Percentiles rank a stretch among this genome's conserved stretches.
These are phyloP conservation scores for Claviceps pazoutovae DNA, from an alignment of 2,329 filamentous ascomycete genomes.

Conservation along the genomic window DNA sequence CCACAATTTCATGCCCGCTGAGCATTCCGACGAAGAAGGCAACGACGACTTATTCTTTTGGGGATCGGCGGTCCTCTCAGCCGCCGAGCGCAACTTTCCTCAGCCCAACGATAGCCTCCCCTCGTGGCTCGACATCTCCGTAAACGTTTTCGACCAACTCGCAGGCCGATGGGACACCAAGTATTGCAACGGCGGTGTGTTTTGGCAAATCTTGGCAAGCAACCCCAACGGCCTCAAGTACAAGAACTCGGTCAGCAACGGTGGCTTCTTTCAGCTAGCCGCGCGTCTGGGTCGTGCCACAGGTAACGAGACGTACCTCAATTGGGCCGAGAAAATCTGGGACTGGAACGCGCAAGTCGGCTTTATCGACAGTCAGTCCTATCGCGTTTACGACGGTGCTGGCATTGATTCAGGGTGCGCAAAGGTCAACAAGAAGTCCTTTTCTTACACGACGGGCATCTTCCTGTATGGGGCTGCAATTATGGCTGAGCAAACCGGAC, in stretches of 20 bases:
- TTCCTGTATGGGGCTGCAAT: slow-evolving; percentile 51
- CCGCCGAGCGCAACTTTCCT: slow-evolving; percentile 54
- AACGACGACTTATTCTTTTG: slow-evolving; percentile 69
- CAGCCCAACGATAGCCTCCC: slow-evolving; percentile 42
- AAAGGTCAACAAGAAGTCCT: slow-evolving; percentile 38
- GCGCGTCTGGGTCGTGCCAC: slow-evolving; percentile 61
- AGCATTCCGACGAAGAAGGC: slow-evolving; percentile 45
- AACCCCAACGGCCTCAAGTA: slow-evolving; percentile 66
- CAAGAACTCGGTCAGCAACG: slow-evolving; percentile 73
- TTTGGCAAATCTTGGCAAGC: slow-evolving; percentile 68
- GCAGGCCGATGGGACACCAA: slow-evolving; percentile 54
- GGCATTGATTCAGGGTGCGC: slow-evolving; percentile 39
- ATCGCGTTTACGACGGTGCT: slow-evolving; percentile 50
- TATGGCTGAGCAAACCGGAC: slow-evolving; percentile 45
- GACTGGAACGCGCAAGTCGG: slow-evolving; percentile 47
- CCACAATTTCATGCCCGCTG: slow-evolving; percentile 45
- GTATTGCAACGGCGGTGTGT: slow-evolving; percentile 56
- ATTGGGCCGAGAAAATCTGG: slow-evolving; percentile 55
- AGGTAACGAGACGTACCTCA: slow-evolving; percentile 47
- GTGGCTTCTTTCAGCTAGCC: slow-evolving; percentile 69
- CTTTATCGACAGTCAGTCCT: slow-evolving; percentile 38
- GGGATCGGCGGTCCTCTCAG: slow-evolving; percentile 53
- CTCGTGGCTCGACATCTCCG: slow-evolving; percentile 51
- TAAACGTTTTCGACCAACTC: slow-evolving; percentile 62
- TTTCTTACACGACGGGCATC: slow-evolving; percentile 52